Conservation (phyloP, 345 rosid species). For the Linum tenue region DNA sequence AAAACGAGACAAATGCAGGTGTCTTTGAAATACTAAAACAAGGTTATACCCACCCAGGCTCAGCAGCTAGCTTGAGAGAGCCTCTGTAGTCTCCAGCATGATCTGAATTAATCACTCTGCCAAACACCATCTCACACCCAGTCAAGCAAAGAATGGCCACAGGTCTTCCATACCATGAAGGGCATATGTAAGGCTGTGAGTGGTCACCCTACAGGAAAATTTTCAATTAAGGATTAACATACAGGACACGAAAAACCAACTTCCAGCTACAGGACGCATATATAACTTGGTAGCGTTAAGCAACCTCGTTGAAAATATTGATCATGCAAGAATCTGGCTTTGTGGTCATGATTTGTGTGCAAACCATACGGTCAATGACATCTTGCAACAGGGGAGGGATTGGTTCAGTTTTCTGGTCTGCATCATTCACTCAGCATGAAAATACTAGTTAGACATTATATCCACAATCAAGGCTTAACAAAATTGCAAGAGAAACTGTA, state of each 20-base stretch:
- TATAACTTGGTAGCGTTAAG: not conserved
- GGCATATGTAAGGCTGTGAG: slow-evolving; percentile 71
- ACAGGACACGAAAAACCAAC: not conserved
- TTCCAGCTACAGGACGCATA: no score
- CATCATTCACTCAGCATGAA: slow-evolving; percentile 8
- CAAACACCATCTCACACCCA: slow-evolving; percentile 74
- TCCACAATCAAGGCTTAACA: not conserved
- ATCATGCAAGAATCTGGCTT: slow-evolving; percentile 84
- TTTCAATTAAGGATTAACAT: slow-evolving; percentile 9
- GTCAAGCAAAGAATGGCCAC: slow-evolving; percentile 59
- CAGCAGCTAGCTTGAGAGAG: slow-evolving; percentile 62
- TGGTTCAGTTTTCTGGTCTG: slow-evolving; percentile 59
- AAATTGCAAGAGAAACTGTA: not conserved
- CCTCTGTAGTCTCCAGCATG: slow-evolving; percentile 79
- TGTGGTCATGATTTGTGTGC: slow-evolving; percentile 42
- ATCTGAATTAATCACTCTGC: slow-evolving; percentile 45
- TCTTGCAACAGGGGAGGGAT: slow-evolving; percentile 72
- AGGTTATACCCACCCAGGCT: slow-evolving; percentile 58
- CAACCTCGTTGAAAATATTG: slow-evolving; percentile 77
- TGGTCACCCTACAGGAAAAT: slow-evolving; percentile 62
- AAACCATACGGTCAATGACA: slow-evolving; percentile 53
- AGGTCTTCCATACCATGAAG: slow-evolving; percentile 75
- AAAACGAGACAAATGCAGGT: no score
- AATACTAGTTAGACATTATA: not conserved
- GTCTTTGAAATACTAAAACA: no score